phyloP scores from a whole-genome alignment of 2,329 filamentous ascomycete genomes.

The Fusarium camptoceras region DNA sequence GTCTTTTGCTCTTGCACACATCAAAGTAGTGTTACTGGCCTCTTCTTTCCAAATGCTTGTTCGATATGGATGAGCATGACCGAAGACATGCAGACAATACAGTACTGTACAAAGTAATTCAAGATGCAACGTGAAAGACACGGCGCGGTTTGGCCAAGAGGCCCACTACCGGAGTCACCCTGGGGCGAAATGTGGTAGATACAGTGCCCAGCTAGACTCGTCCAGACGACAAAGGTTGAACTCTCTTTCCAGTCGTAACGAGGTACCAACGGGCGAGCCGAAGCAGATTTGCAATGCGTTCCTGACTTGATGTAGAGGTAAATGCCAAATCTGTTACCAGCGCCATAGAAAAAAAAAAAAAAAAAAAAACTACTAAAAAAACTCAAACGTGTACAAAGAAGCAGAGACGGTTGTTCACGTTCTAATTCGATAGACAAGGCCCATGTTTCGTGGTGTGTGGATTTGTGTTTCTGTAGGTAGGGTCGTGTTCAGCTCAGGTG shows the following conservation, averaged over 20 bases:
- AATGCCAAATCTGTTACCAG: background rate
- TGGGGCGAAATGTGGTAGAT: slow-evolving; percentile 25
- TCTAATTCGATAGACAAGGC: background rate
- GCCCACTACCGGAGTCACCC: slow-evolving; percentile 38
- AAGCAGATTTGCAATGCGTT: slow-evolving; percentile 23
- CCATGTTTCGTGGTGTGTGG: slow-evolving; percentile 21
- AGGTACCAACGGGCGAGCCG: slow-evolving; percentile 24
- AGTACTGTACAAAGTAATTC: slow-evolving; percentile 13
- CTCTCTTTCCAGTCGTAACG: slow-evolving; percentile 28
- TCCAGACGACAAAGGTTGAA: slow-evolving; percentile 29
- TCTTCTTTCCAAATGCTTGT: background rate
- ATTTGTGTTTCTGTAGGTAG: slow-evolving; percentile 34
- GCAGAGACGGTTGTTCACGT: background rate
- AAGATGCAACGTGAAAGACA: slow-evolving; percentile 29
- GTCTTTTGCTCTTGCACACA: background rate
- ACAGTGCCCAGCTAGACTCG: slow-evolving; percentile 17
- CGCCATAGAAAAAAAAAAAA: background rate
- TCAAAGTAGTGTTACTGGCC: background rate
- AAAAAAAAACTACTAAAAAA: background rate
- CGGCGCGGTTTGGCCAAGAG: slow-evolving; percentile 39
- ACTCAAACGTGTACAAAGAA: slow-evolving; percentile 1
- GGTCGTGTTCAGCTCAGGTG: slow-evolving; percentile 20
- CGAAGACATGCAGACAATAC: background rate
- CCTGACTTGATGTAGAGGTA: slow-evolving; percentile 21
- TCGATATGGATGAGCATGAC: slow-evolving; percentile 7